phyloP scores from a whole-genome alignment of 164 flowering plant species.

The Piper betle region DNA sequence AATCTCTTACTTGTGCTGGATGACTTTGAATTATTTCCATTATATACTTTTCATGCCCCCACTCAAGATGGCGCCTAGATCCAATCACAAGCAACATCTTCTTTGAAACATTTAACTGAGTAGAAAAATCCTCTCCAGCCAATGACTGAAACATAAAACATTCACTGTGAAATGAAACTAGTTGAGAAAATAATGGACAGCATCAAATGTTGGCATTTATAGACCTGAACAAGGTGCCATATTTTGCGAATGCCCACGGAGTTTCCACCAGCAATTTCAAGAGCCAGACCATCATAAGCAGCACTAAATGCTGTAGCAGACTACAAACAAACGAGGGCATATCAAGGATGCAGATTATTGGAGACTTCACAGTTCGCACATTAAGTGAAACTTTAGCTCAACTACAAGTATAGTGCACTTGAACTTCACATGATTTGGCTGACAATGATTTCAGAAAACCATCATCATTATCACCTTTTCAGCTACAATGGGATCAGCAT shows the following conservation, averaged over 20 bases:
- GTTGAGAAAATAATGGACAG: not conserved
- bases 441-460: too few species aligned
- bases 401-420: too few species aligned
- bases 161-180: not conserved
- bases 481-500: too few species aligned
- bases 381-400: too few species aligned
- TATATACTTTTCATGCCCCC: slow-evolving; percentile 90
- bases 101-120: slow-evolving; percentile 42
- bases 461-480: too few species aligned
- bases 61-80: slow-evolving; percentile 83
- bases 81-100: slow-evolving; percentile 77
- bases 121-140: slow-evolving; percentile 42
- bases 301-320: slow-evolving; percentile 74
- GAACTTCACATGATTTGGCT: too few species aligned
- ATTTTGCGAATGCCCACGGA: slow-evolving; percentile 92
- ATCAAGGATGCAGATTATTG: too few species aligned
- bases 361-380: too few species aligned
- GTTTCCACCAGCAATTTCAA: slow-evolving; percentile 55
- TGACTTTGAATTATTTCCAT: slow-evolving; percentile 89
- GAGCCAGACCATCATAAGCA: slow-evolving; percentile 66
- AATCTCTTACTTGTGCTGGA: slow-evolving; percentile 62
- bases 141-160: slow-evolving; percentile 32
- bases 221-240: slow-evolving; percentile 88
- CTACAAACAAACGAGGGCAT: slow-evolving; percentile 28
- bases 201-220: not conserved